Conservation (phyloP, 2,329 filamentous ascomycete genomes). For the Purpureocillium lavendulum region DNA sequence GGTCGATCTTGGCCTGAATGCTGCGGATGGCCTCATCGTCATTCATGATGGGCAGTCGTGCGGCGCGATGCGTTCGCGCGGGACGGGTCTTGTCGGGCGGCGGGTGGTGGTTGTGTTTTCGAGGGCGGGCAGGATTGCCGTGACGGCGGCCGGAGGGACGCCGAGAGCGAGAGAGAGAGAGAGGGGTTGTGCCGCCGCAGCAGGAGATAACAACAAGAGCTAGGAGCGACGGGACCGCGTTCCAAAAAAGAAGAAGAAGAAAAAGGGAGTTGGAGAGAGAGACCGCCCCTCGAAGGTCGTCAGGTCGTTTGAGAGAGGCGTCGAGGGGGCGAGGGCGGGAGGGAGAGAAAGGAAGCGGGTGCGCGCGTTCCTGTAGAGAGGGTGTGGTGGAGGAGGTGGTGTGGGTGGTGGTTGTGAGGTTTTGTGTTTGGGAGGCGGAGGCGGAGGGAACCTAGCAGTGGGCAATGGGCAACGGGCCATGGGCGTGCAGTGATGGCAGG, state of each 20-base stretch:
- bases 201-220: too few species aligned
- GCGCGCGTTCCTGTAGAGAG: conserved; percentile 3
- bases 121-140: conserved; percentile 3
- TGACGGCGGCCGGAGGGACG: conserved; percentile 7
- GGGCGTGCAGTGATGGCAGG: too few species aligned
- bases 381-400: conserved; percentile 7
- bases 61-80: conserved; percentile 30
- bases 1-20: conserved; percentile 94
- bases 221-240: too few species aligned
- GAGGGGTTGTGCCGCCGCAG: too few species aligned
- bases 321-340: neutral
- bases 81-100: conserved; percentile 13
- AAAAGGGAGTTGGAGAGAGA: conserved; percentile 4
- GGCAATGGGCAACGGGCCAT: too few species aligned
- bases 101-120: neutral
- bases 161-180: conserved; percentile 9
- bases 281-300: neutral
- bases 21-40: conserved; percentile 62
- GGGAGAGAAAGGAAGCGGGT: neutral
- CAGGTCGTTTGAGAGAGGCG: neutral
- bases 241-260: conserved; percentile 1
- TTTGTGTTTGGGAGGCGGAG: too few species aligned
- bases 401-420: conserved; percentile 1
- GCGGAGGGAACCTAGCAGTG: too few species aligned
- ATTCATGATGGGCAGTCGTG: conserved; percentile 43